Evolutionary conservation across 495 filamentous ascomycete genomes (phyloP).

Genomic region (Penicillium atrosanguineum): DNA sequence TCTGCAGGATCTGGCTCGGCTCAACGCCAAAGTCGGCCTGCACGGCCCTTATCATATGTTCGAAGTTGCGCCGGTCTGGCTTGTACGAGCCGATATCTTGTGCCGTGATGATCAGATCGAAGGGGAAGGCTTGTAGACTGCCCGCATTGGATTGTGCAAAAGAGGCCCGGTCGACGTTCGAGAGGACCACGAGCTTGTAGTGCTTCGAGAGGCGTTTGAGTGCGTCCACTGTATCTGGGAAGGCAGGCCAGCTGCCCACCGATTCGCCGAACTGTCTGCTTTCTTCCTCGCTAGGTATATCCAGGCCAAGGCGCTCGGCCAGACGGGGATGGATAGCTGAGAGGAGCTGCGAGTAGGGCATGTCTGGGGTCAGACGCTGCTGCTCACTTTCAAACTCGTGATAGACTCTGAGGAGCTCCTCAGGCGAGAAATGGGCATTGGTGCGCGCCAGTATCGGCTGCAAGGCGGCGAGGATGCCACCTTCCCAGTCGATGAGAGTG

Average conservation of each 20-base stretch:
- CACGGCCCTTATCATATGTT: conserved; percentile 57
- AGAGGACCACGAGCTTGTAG: conserved; percentile 70
- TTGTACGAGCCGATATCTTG: conserved; percentile 77
- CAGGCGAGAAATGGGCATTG: conserved; percentile 39
- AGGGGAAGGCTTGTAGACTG: conserved; percentile 48
- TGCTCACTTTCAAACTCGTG: conserved; percentile 42
- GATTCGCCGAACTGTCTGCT: conserved; percentile 47
- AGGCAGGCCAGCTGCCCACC: conserved; percentile 61
- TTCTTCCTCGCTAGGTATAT: conserved; percentile 28
- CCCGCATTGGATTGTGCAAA: conserved; percentile 54
- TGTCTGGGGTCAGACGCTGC: conserved; percentile 47
- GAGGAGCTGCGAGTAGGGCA: conserved; percentile 59
- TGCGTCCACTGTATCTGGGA: conserved; percentile 61
- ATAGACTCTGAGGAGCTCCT: conserved; percentile 39
- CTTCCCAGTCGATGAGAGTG: conserved; percentile 78
- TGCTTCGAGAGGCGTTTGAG: conserved; percentile 52
- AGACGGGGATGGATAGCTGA: conserved; percentile 47
- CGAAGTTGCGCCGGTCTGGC: conserved; percentile 64
- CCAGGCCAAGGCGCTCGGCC: conserved; percentile 38
- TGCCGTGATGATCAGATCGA: conserved; percentile 72
- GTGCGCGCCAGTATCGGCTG: conserved; percentile 43
- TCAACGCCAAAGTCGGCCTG: conserved; percentile 54
- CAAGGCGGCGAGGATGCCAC: conserved; percentile 37
- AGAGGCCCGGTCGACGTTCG: conserved; percentile 66
- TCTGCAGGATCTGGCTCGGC: conserved; percentile 59